Evolutionary conservation across 495 filamentous ascomycete genomes (phyloP).

Genomic region (Echria macrotheca): DNA sequence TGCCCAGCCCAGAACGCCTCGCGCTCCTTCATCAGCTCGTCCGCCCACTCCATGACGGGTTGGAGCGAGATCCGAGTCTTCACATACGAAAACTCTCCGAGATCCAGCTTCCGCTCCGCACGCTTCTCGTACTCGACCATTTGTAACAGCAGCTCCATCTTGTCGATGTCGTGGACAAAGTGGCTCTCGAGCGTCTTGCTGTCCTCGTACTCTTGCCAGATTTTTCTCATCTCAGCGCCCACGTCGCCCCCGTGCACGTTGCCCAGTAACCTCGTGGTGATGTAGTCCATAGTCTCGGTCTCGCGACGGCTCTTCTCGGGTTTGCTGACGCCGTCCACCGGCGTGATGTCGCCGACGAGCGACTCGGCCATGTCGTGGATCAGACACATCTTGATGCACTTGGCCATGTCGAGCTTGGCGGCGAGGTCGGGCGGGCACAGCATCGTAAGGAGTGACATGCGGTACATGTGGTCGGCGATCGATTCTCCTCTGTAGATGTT

Average conservation of each 20-base stretch:
- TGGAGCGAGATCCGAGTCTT: slow-evolving; percentile 62
- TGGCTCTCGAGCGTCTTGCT: slow-evolving; percentile 71
- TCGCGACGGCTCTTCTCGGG: slow-evolving; percentile 84
- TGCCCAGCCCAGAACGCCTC: slow-evolving; percentile 61
- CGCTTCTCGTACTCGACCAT: slow-evolving; percentile 94
- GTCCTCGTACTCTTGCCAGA: slow-evolving; percentile 95
- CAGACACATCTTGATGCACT: slow-evolving; percentile 88
- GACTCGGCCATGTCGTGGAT: slow-evolving; percentile 97
- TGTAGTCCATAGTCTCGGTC: slow-evolving; percentile 81
- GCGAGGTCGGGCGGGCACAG: slow-evolving; percentile 76
- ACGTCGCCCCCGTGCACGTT: slow-evolving; percentile 62
- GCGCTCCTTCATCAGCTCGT: slow-evolving; percentile 70
- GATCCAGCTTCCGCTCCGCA: slow-evolving; percentile 56
- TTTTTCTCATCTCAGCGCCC: slow-evolving; percentile 60
- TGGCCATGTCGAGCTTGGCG: slow-evolving; percentile 62
- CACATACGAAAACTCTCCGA: slow-evolving; percentile 80
- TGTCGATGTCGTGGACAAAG: slow-evolving; percentile 96
- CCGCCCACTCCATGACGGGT: slow-evolving; percentile 76
- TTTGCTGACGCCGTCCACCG: slow-evolving; percentile 65
- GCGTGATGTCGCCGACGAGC: slow-evolving; percentile 93
- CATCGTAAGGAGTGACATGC: slow-evolving; percentile 96
- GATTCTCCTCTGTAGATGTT: slow-evolving; percentile 67
- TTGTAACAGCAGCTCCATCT: slow-evolving; percentile 89
- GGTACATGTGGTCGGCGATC: slow-evolving; percentile 98
- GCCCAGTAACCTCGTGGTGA: slow-evolving; percentile 65